phyloP scores from a whole-genome alignment of 140 eudicot genomes.

The Bidens hawaiensis region DNA sequence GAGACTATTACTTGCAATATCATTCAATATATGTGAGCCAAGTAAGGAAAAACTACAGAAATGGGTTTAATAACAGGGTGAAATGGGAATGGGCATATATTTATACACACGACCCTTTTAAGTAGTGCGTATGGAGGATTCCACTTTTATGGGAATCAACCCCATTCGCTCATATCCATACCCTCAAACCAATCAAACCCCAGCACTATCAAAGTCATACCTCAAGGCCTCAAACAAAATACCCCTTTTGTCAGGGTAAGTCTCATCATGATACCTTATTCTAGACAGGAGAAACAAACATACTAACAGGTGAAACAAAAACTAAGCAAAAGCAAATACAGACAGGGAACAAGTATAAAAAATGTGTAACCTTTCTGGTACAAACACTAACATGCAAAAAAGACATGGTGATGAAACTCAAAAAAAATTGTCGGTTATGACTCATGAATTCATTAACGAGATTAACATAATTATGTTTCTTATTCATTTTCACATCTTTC shows the following conservation, averaged over 20 bases:
- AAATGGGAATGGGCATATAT: not conserved
- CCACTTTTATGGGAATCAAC: not conserved
- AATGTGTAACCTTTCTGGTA: not conserved
- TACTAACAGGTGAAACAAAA: not conserved
- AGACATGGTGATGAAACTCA: not conserved
- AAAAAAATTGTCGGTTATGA: not conserved
- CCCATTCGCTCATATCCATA: not conserved
- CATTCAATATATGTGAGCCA: not conserved
- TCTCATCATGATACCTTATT: not conserved
- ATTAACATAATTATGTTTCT: not conserved
- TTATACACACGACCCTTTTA: not conserved
- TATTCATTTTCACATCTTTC: not conserved
- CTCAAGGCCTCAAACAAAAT: not conserved
- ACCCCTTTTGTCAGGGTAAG: constrained; percentile 6
- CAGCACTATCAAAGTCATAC: not conserved
- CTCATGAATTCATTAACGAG: constrained; percentile 4
- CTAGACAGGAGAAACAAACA: constrained; percentile 6
- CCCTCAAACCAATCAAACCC: not conserved
- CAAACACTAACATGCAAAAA: constrained; percentile 2
- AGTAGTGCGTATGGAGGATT: not conserved
- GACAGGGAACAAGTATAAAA: not conserved
- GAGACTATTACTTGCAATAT: constrained; percentile 10
- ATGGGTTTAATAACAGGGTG: not conserved
- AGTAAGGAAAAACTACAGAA: not conserved
- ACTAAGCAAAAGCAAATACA: constrained; percentile 1